Base-by-base conservation (phyloP, 352 stramenopile genomes). In the Thalassiosira sp. region DNA sequence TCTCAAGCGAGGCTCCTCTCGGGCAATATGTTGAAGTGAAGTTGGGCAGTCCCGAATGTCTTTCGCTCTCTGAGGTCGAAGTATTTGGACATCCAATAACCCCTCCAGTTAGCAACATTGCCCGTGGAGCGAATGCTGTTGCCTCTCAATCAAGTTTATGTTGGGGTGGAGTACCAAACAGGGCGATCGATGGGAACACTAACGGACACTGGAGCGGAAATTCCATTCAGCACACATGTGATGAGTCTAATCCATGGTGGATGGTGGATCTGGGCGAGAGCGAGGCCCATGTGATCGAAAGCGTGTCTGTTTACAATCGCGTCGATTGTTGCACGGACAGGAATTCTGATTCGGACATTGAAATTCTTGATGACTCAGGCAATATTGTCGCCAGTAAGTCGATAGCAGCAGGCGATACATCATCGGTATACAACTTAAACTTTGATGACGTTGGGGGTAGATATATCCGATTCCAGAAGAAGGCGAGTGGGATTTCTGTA, bases 121-220 rank as follows among this genome's bases (percentile, higher is more conserved):
- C n/a, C n/a, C n/a, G n/a, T n/a, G n/a, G n/a, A n/a, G n/a, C n/a
- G n/a, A n/a, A n/a, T n/a, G 45, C 45, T 7, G 43, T 66, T 16
- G 52, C 64, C 13, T 53, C 52, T 53, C 52, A 45, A 15, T 37
- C 27, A 15, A 28, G 35, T 15, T 24, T 13, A 49, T 74, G 64
- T 28, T 31, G 33, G n/a, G 64, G 40, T 18, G 64, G 49, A 63
- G 43, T 15, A 35, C 31, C 64, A n/a, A 48, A 15, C 16, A 31
- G 64, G 16, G 64, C 64, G 6, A 58, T 74, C 16, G 64, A 74
- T 43, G 64, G 64, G 18, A 63, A 56, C 35, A 56, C 16, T 0
- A 20, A 74, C 56, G 35, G 31, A 5, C 42, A 2, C 5, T 76
- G 33, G 43, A 5, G 0, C 10, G 18, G 33, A 18, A 46, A 40